Percentiles rank a stretch among this genome's conserved stretches.
Evolutionary conservation across 148 eudicot genomes (phyloP).

Genomic region (Cornus kousa): DNA sequence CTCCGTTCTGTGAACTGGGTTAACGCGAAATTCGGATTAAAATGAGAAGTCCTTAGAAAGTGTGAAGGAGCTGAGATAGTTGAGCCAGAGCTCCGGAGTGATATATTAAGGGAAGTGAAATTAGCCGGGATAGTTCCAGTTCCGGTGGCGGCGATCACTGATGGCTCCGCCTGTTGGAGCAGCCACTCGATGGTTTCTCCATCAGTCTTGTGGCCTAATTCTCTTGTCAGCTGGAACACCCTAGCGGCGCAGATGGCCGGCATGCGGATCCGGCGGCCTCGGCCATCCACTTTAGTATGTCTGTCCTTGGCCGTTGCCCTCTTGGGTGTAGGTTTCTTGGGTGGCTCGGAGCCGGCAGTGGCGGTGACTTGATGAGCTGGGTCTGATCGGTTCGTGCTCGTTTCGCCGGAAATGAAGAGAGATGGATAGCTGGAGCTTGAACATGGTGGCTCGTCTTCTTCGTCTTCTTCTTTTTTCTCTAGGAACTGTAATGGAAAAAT

Average conservation of each 20-base stretch:
- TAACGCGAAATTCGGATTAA: slow-evolving; percentile 9
- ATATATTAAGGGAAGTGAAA: slow-evolving; percentile 39
- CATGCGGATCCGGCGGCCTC: slow-evolving; percentile 50
- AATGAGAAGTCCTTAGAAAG: slow-evolving; percentile 22
- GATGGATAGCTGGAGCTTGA: slow-evolving; percentile 3
- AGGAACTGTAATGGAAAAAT: slow-evolving; percentile 39
- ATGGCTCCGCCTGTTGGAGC: slow-evolving; percentile 50
- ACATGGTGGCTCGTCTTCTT: background rate
- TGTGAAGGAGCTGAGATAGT: slow-evolving; percentile 37
- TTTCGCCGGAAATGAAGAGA: background rate
- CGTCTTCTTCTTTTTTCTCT: slow-evolving; percentile 26
- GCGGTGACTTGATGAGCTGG: background rate
- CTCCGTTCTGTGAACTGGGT: background rate
- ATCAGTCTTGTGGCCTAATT: slow-evolving; percentile 45
- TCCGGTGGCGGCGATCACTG: slow-evolving; percentile 51
- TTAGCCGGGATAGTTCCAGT: slow-evolving; percentile 52
- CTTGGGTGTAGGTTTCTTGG: slow-evolving; percentile 33
- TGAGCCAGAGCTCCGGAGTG: slow-evolving; percentile 39
- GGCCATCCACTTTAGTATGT: slow-evolving; percentile 49
- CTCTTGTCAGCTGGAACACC: slow-evolving; percentile 46
- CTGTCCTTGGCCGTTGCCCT: slow-evolving; percentile 38
- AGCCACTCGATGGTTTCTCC: slow-evolving; percentile 55
- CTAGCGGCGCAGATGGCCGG: slow-evolving; percentile 48
- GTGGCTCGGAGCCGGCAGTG: background rate
- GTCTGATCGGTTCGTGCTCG: background rate